Base-by-base conservation (phyloP, 331 rosid species). In the Arachis monticola region DNA sequence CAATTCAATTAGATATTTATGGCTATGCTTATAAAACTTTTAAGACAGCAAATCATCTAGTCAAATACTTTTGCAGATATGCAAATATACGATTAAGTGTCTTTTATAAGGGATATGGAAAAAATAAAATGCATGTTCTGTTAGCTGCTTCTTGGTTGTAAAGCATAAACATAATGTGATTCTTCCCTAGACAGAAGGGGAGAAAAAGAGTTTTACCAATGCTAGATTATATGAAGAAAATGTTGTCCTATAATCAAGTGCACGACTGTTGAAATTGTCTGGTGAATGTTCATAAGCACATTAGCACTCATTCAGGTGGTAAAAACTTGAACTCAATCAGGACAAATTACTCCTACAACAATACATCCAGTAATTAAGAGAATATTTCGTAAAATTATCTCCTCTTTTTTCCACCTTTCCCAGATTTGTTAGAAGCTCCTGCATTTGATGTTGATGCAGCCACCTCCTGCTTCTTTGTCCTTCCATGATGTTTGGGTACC, bases 401-500 rank as follows among this genome's bases (percentile, higher is more conserved):
- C 61, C 77, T 81, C 77, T 85, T 85, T 60, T 75, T 85, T 22
- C 88, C 88, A 70, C 86, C 80, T 72, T 85, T 85, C 31, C 85
- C 85, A 66, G 88, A 78, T 78, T 85, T 85, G 77, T 8, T 81
- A 55, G 88, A 85, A 68, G 86, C 75, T 74, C 80, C 88, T 44
- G 85, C 58, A 68, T 76, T 79, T 60, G 88, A 76, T 46, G 88
- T 60, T 17, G 88, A 78, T 65, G 48, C 2, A 41, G 80, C 65
- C 71, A 85, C n/a, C 58, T 85, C 88, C 68, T 78, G 88, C 82
- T 85, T 85, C 77, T 81, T 85, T 35, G 80, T 64, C 79, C 88
- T 85, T 69, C 86, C 88, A 61, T 67, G 85, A 79, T 85, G 88
- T 69, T 70, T 81, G 46, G 85, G 86, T 32, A 85, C 88, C 86